These are phyloP conservation scores for Aspergillus leporis DNA, from an alignment of 495 filamentous ascomycete species.

Conservation along the genomic window DNA sequence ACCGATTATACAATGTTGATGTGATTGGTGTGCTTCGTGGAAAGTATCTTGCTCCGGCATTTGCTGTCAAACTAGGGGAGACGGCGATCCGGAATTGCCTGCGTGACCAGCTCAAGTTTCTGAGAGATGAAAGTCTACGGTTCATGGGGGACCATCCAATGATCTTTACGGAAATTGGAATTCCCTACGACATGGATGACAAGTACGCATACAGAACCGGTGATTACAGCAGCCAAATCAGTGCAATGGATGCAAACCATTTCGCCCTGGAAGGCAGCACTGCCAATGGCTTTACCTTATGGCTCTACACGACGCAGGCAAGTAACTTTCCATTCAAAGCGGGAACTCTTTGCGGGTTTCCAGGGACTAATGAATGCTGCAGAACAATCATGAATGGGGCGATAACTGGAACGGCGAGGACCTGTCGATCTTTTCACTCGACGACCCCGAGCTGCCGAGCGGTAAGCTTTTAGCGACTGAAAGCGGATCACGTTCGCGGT, in stretches of 20 bases:
- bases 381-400: constrained; percentile 87
- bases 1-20: constrained; percentile 93
- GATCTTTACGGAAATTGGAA: constrained; percentile 92
- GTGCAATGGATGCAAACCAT: constrained; percentile 96
- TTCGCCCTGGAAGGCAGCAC: constrained; percentile 83
- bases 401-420: constrained; percentile 99
- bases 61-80: constrained; percentile 91
- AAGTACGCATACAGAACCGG: constrained; percentile 95
- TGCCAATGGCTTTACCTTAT: constrained; percentile 82
- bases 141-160: constrained; percentile 90
- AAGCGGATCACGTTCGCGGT: constrained; percentile 33
- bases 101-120: constrained; percentile 83
- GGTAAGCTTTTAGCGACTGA: constrained; percentile 23
- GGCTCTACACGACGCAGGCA: constrained; percentile 80
- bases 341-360: neutral
- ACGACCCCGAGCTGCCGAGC: constrained; percentile 69
- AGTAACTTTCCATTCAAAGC: constrained; percentile 19
- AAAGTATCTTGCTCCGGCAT: constrained; percentile 80
- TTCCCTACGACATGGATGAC: constrained; percentile 98
- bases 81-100: constrained; percentile 95
- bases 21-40: constrained; percentile 90
- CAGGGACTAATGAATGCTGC: constrained; percentile 1
- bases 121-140: constrained; percentile 83
- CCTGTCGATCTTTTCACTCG: constrained; percentile 81
- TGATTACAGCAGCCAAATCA: constrained; percentile 88